A percentile compares a stretch with the other conserved stretches of the same genome.
Conservation (phyloP, 768 basidiomycete genomes). For the Suillus fuscotomentosus region DNA sequence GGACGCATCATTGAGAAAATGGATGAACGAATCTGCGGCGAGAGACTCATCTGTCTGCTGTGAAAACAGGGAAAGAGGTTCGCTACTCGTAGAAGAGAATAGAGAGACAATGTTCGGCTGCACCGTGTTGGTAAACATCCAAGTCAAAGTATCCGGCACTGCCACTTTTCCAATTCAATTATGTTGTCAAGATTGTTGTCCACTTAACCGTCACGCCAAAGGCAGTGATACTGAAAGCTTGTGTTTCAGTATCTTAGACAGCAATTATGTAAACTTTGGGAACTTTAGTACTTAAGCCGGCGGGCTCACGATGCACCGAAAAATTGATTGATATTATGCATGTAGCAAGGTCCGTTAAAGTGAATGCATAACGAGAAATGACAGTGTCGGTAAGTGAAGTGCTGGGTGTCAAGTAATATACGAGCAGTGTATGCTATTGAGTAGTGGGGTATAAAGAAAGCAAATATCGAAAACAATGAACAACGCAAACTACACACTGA, state of each 20-base stretch:
- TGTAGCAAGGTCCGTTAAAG: not conserved
- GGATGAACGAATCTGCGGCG: conserved; percentile 62
- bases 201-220: too few species aligned
- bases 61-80: conserved; percentile 59
- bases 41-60: conserved; percentile 45
- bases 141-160: not conserved
- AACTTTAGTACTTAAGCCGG: too few species aligned
- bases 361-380: not conserved
- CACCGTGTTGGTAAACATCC: conserved; percentile 56
- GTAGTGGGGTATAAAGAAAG: not conserved
- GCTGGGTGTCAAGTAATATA: not conserved
- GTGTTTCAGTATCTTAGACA: too few species aligned
- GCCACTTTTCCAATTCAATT: not conserved
- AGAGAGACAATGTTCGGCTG: conserved; percentile 68
- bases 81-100: conserved; percentile 70
- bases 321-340: not conserved
- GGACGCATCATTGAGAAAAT: conserved; percentile 58
- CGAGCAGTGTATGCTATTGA: not conserved
- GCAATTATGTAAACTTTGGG: too few species aligned
- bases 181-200: too few species aligned
- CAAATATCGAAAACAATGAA: not conserved
- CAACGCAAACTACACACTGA: not conserved
- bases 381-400: not conserved
- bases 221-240: too few species aligned
- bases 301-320: not conserved